A percentile compares a stretch with the other conserved stretches of the same genome.
Conservation (phyloP, 768 basidiomycete species). For the Clathrus columnatus region DNA sequence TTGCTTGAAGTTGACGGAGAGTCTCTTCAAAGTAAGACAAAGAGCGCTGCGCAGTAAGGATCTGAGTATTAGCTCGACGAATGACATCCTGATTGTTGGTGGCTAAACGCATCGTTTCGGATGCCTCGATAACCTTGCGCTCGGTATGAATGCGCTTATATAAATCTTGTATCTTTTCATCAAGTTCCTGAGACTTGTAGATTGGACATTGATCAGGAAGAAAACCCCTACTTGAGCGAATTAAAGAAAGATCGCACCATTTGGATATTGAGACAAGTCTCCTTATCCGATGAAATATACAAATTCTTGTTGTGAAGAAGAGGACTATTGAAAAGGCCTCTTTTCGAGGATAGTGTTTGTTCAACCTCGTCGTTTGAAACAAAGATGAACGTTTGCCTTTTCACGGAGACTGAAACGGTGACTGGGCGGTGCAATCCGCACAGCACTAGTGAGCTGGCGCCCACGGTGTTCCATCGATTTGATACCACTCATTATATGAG, state of each 20-base stretch:
- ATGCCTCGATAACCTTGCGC: constrained; percentile 85
- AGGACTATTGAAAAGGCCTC: too few species aligned
- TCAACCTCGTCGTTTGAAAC: too few species aligned
- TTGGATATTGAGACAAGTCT: too few species aligned
- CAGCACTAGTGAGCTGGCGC: neutral
- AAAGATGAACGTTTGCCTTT: neutral
- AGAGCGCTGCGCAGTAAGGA: constrained; percentile 76
- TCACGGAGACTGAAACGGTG: constrained; percentile 9
- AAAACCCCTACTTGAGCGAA: neutral
- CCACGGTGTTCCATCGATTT: neutral
- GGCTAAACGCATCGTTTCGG: constrained; percentile 67
- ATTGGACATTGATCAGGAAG: neutral
- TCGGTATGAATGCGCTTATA: constrained; percentile 86
- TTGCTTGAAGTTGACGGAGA: constrained; percentile 71
- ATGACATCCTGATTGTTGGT: constrained; percentile 84
- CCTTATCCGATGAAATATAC: too few species aligned
- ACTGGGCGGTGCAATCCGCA: constrained; percentile 7
- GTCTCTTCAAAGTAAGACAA: constrained; percentile 84
- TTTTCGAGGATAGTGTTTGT: neutral
- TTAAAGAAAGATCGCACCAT: neutral
- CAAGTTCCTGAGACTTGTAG: constrained; percentile 33
- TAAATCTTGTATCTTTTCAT: constrained; percentile 90
- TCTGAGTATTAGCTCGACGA: constrained; percentile 71
- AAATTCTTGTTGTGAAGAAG: too few species aligned
- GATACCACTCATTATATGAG: too few species aligned